These are phyloP conservation scores for Lathyrus sativus DNA, from an alignment of 306 rosid genomes.

Conservation along the genomic window DNA sequence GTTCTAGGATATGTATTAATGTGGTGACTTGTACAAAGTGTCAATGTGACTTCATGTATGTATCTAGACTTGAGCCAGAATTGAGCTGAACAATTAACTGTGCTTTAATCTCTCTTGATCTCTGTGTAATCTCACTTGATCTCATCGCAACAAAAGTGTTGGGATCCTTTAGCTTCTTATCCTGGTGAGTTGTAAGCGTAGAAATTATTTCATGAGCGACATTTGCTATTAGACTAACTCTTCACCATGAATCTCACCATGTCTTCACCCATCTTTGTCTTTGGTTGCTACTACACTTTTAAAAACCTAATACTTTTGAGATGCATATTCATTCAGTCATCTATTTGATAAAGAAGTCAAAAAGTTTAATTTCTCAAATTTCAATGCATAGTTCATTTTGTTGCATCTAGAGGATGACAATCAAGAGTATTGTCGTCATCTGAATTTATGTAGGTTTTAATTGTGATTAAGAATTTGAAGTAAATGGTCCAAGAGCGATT, in stretches of 20 bases:
- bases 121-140: too few species aligned
- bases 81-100: conserved; percentile 13
- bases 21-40: conserved; percentile 35
- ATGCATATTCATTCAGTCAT: background rate
- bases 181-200: background rate
- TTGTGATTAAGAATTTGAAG: too few species aligned
- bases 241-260: background rate
- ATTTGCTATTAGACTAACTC: background rate
- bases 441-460: too few species aligned
- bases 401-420: too few species aligned
- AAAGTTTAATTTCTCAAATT: too few species aligned
- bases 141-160: too few species aligned
- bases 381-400: too few species aligned
- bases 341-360: too few species aligned
- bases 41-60: conserved; percentile 20
- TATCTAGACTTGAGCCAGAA: conserved; percentile 12
- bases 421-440: too few species aligned
- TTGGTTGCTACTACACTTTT: background rate
- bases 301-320: background rate
- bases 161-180: background rate
- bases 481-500: too few species aligned
- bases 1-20: conserved; percentile 23
- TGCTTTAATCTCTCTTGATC: background rate
- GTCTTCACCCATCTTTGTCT: background rate
- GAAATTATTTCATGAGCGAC: too few species aligned